Evolutionary conservation across 2,329 filamentous ascomycete species (phyloP), one percentile per base, ranked within the genome.

Genomic region (Nemania abortiva): DNA sequence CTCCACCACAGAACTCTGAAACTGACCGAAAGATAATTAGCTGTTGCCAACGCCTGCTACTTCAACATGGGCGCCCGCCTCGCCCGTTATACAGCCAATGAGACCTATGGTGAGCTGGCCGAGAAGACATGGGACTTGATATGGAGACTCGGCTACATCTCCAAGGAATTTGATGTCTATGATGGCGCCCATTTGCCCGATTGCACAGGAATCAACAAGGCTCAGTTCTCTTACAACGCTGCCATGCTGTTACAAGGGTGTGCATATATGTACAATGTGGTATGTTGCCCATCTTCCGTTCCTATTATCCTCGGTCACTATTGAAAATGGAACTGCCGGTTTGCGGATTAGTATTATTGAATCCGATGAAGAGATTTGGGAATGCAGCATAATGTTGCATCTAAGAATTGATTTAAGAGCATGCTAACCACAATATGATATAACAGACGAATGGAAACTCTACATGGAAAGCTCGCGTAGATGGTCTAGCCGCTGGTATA

Each of bases 51-150:
- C 71, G 88, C 86, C 53, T 86, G 86, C 72, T 89, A 90, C 77
- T 90, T 91, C 81, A 89, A 91, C 72, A 79, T 91, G 9, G 88
- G 86, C 9, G 87, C 92, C 18, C 89, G 93, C 6, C 86, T 95
- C 15, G 92, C 91, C 0, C 85, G 90, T 22, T 94, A 93, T 77
- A 93, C 91, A 0, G 82, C 82, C 22, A 92, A 93, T 74, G 74
- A 82, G 0, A 91, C 90, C 0, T 94, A 93, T 73, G 85, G 85
- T 1, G 82, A 88, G 4, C 87, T 87, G 79, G 91, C 91, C 0
- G 84, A 84, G 31, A 87, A 86, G 74, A 84, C 86, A 0, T 93
- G 86, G 82, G 83, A 92, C 56, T 91, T 91, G 88, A 84, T 89
- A 2, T 80, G 79, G 63, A 74, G 75, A 10, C 81, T 89, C 6